Evolutionary conservation across 495 filamentous ascomycete genomes (phyloP).

Genomic region (Cenococcum geophilum): DNA sequence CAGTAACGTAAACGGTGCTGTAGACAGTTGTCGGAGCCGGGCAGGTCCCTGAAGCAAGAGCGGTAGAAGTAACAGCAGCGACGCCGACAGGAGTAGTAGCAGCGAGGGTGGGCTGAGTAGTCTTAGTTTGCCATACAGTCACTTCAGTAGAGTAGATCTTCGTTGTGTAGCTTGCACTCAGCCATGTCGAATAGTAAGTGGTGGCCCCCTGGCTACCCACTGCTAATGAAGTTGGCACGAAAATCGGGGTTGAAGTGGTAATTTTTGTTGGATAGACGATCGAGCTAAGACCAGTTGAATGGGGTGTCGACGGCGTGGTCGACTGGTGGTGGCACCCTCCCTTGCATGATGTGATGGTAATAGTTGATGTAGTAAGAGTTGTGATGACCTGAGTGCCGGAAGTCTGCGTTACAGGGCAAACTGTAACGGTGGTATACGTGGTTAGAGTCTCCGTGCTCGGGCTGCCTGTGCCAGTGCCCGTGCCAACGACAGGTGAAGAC

Average conservation of each 20-base stretch:
- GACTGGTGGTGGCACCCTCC: conserved; percentile 25
- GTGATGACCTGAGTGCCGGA: conserved; percentile 23
- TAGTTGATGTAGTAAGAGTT: conserved; percentile 25
- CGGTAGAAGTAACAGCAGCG: neutral
- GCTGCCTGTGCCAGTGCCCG: neutral
- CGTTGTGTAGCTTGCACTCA: conserved; percentile 31
- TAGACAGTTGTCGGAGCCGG: conserved; percentile 11
- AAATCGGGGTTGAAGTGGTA: conserved; percentile 31
- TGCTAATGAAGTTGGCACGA: conserved; percentile 36
- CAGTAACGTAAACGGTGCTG: conserved; percentile 20
- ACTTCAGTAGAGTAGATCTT: conserved; percentile 21
- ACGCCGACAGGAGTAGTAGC: neutral
- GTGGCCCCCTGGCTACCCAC: conserved; percentile 31
- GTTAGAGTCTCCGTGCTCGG: conserved; percentile 24
- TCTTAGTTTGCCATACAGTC: conserved; percentile 13
- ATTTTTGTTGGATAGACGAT: conserved; percentile 20
- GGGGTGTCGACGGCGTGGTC: conserved; percentile 3
- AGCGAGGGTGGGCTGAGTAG: conserved; percentile 8
- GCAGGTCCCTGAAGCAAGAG: conserved; percentile 12
- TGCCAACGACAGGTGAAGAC: neutral
- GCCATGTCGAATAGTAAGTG: conserved; percentile 35
- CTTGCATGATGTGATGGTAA: conserved; percentile 34
- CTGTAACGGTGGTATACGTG: conserved; percentile 33
- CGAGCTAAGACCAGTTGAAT: neutral
- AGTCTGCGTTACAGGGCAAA: conserved; percentile 31